These are phyloP conservation scores for Lentinula novae-zelandiae DNA, from an alignment of 1,284 basidiomycete species.

Conservation along the genomic window DNA sequence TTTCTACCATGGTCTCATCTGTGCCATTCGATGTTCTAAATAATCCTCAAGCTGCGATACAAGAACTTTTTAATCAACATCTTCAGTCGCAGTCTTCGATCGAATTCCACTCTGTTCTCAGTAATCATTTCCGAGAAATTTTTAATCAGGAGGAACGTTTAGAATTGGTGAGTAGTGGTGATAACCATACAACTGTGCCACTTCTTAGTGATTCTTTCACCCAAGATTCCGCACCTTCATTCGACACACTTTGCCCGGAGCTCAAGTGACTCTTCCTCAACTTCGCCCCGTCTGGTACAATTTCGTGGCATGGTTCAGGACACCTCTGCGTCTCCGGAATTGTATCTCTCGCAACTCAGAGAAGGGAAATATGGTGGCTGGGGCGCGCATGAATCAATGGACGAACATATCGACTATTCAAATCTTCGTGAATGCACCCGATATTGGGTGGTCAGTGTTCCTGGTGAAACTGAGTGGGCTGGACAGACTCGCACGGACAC, in stretches of 20 bases:
- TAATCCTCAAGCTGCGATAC: conserved; percentile 8
- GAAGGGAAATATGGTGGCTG: conserved; percentile 59
- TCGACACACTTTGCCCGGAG: conserved; percentile 51
- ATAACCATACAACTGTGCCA: conserved; percentile 29
- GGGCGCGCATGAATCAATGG: conserved; percentile 47
- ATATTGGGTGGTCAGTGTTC: conserved; percentile 69
- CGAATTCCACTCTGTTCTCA: conserved; percentile 43
- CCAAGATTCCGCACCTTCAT: neutral
- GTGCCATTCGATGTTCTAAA: conserved; percentile 9
- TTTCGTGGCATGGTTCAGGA: conserved; percentile 81
- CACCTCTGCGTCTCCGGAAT: conserved; percentile 64
- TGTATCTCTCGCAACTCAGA: conserved; percentile 54
- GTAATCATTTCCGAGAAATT: conserved; percentile 2
- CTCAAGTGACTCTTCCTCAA: conserved; percentile 32
- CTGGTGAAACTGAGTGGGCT: conserved; percentile 57
- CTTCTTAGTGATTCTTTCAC: neutral
- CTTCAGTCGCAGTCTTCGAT: conserved; percentile 43
- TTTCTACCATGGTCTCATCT: conserved; percentile 10
- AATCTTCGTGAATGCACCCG: conserved; percentile 58
- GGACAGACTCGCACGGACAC: conserved; percentile 7
- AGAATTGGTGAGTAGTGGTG: conserved; percentile 40
- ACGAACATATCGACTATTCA: conserved; percentile 36
- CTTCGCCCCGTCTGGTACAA: conserved; percentile 50
- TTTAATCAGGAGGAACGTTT: neutral
- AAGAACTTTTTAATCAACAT: conserved; percentile 4